Base-by-base conservation (phyloP, 2,329 filamentous ascomycete species). In the Hypoxylon sp. region DNA sequence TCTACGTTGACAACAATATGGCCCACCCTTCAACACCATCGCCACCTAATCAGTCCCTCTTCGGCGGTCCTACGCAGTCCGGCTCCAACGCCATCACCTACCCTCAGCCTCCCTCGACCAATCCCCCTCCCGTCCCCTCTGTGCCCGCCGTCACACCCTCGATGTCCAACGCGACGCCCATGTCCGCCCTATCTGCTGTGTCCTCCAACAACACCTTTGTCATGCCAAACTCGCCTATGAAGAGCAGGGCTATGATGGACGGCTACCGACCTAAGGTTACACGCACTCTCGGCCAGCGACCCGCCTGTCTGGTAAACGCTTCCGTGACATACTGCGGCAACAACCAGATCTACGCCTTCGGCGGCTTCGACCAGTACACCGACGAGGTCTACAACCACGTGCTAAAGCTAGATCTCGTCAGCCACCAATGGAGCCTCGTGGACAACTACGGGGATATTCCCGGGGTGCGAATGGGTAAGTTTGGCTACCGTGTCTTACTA, bases 351-450 rank as follows among this genome's bases (percentile, higher is more conserved):
- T 98, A 96, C 76, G 95, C 94, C 9, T 99, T 99, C 79, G 95
- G 95, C 38, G 95, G 95, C 15, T 99, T 99, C 71, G 95, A 99
- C 72, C 94, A 98, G 75, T 98, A 97, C 73, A 99, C 95, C 0
- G 95, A 99, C 74, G 95, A 99, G 79, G 91, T 99, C 15, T 99
- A 99, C 78, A 99, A 99, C 72, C 95, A 99, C 78, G 95, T 99
- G 37, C 81, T 99, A 63, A 88, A 87, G 68, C 79, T 99, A 48
- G 93, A 99, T 73, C 83, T 99, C 62, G 83, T 89, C 60, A 93
- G 89, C 62, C 88, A 95, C 67, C 91, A 95, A 73, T 99, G 95
- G 95, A 95, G 87, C 65, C 80, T 99, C 47, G 94, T 99, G 17
- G 95, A 98, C 77, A 99, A 99, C 76, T 99, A 97, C 79, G 95